Evolutionary conservation across 371 early-diverging fungal species (phyloP).

Genomic region (Zopfochytrium polystomum): DNA sequence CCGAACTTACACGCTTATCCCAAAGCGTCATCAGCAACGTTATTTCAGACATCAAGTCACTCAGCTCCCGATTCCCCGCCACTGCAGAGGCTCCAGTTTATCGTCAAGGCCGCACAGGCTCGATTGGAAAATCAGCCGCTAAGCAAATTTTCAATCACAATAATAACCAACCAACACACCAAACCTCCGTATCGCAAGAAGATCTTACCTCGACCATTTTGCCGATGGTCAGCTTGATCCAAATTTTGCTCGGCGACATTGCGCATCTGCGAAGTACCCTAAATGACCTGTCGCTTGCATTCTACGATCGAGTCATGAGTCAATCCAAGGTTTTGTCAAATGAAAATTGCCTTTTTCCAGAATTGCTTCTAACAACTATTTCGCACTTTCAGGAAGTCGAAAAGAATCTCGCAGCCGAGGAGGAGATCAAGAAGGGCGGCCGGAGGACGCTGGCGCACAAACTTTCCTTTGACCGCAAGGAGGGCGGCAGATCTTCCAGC

Average conservation of each 20-base stretch:
- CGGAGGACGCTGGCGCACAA: neutral
- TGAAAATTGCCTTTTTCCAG: neutral
- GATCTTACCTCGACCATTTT: constrained; percentile 32
- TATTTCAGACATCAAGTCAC: constrained; percentile 54
- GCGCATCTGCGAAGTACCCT: constrained; percentile 60
- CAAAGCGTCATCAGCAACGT: constrained; percentile 72
- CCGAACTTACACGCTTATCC: constrained; percentile 67
- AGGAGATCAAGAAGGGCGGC: neutral
- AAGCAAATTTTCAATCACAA: no score
- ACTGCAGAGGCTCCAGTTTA: constrained; percentile 43
- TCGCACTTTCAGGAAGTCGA: neutral
- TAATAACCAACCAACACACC: constrained; percentile 6
- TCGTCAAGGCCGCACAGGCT: neutral
- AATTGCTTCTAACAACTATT: neutral
- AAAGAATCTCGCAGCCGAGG: neutral
- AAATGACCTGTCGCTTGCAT: constrained; percentile 68
- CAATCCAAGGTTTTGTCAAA: constrained; percentile 21
- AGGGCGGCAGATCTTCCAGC: neutral
- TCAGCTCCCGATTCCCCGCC: constrained; percentile 49
- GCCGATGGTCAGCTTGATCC: constrained; percentile 56
- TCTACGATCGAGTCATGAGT: constrained; percentile 64
- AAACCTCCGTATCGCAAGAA: constrained; percentile 10
- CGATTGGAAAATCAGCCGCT: neutral
- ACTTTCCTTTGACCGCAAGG: neutral
- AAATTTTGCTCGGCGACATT: constrained; percentile 62